phyloP scores from a whole-genome alignment of 1,139 yeast genomes.

The Geotrichum australiense region DNA sequence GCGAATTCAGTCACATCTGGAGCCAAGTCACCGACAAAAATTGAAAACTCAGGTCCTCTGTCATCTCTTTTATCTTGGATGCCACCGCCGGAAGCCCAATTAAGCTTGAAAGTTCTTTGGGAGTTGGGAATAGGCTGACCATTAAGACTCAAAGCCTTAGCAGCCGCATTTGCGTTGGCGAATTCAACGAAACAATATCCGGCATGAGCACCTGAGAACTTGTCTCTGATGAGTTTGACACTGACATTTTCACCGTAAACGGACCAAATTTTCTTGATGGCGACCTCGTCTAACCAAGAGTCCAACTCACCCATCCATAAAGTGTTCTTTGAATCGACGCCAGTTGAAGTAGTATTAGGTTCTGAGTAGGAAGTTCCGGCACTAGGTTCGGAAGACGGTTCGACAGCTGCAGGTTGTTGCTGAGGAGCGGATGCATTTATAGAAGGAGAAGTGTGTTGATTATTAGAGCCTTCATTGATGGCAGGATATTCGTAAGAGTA shows the following conservation, averaged over 20 bases:
- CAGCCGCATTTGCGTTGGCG: slow-evolving; percentile 55
- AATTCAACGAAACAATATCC: slow-evolving; percentile 88
- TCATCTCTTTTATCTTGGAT: slow-evolving; percentile 33
- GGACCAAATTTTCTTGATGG: slow-evolving; percentile 63
- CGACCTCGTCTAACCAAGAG: slow-evolving; percentile 72
- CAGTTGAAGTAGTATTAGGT: slow-evolving; percentile 3
- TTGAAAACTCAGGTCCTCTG: slow-evolving; percentile 53
- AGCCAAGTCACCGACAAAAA: slow-evolving; percentile 82
- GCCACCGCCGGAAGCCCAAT: slow-evolving; percentile 81
- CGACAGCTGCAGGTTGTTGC: neutral
- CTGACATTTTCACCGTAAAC: slow-evolving; percentile 44
- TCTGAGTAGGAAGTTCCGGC: neutral
- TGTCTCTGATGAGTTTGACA: slow-evolving; percentile 57
- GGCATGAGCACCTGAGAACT: slow-evolving; percentile 45
- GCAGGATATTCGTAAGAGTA: slow-evolving; percentile 12
- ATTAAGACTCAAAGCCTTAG: slow-evolving; percentile 59
- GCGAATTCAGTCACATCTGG: slow-evolving; percentile 70
- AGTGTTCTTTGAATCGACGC: slow-evolving; percentile 27
- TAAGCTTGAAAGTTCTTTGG: slow-evolving; percentile 58
- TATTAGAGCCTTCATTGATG: slow-evolving; percentile 2
- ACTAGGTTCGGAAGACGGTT: neutral
- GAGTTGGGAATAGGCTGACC: slow-evolving; percentile 63
- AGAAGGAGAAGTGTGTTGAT: neutral
- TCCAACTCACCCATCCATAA: slow-evolving; percentile 97
- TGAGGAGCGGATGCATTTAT: slow-evolving; percentile 2